Base-by-base conservation (phyloP, 768 basidiomycete species). In the Panaeolus cyanescens region DNA sequence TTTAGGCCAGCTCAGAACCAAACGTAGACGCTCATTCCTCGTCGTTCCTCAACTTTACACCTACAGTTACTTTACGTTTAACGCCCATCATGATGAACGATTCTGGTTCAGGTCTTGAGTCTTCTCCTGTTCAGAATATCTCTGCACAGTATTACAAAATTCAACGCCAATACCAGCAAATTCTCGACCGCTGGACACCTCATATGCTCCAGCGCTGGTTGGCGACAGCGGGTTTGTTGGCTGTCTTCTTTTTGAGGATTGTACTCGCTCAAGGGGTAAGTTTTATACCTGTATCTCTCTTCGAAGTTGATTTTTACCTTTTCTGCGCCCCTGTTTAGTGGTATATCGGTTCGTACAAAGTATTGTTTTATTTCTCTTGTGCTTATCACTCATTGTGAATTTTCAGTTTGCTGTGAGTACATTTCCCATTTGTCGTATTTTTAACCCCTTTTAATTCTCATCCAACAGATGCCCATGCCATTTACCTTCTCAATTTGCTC, bases 401-500 rank as follows among this genome's bases (percentile, higher is more conserved):
- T 32, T 45, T 28, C 59, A 89, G 88, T 90, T 54, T 91, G 89
- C 76, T 91, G 90, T 91, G 71, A 66, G 91, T 84, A 31, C 15
- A 33, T 31, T 31, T 62, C 17, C 25, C 25, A 55, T n/a, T 12
- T 36, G 36, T 17, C 54, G 50, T 56, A 33, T 42, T 28, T 34
- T 28, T 58, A 59, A 40, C 53, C 15, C 58, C 34, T 58, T 59
- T 61, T 61, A 62, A 65, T 61, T 22, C 39, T 30, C 54, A 28
- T 63, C 5, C 30, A n/a, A 55, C 55, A 92, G 91, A 96, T 71
- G 96, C 92, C 17, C 89, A 92, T 66, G 95, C 93, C 31, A 98
- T 97, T 67, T 98, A 98, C 77, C 86, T 96, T 64, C 84, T 98
- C 62, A 97, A 99, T 79, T 86, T 99, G 57, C 87, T 99, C 58